Conservation (phyloP, 805 yeast species). For the Lipomyces chichibuensis region DNA sequence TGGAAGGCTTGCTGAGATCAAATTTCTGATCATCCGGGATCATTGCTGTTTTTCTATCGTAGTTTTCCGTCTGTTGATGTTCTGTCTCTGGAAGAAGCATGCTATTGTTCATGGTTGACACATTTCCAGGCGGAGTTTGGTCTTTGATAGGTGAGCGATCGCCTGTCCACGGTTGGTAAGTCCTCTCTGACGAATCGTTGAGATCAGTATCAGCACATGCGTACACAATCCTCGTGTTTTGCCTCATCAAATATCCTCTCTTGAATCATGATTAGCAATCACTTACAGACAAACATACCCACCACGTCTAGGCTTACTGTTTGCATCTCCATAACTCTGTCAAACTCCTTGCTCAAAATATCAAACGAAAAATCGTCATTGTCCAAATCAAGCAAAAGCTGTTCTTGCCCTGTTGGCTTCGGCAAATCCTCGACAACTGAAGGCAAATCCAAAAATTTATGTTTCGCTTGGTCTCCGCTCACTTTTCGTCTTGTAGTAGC, state of each 20-base stretch:
- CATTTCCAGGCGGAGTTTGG: constrained; percentile 3
- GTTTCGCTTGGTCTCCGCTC: constrained; percentile 18
- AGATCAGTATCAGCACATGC: constrained; percentile 28
- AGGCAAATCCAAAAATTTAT: constrained; percentile 18
- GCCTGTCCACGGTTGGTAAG: constrained; percentile 9
- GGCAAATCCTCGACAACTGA: constrained; percentile 9
- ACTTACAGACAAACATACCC: neutral
- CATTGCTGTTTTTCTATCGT: neutral
- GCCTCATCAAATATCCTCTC: constrained; percentile 33
- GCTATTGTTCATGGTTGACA: neutral
- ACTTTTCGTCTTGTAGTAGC: constrained; percentile 21
- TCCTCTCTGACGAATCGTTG: constrained; percentile 5
- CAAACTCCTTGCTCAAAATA: constrained; percentile 27
- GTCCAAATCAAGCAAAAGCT: constrained; percentile 22
- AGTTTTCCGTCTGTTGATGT: neutral
- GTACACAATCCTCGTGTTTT: constrained; percentile 29
- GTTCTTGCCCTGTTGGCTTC: neutral
- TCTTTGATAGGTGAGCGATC: neutral
- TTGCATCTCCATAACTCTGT: constrained; percentile 28
- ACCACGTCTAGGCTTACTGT: constrained; percentile 9
- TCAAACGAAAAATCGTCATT: constrained; percentile 24
- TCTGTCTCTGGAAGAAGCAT: neutral
- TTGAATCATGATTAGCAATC: constrained; percentile 1
- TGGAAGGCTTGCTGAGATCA: neutral
- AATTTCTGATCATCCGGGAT: neutral